Evolutionary conservation across 169 alveolate genomes (phyloP).

Genomic region (Cyclospora cayetanensis): DNA sequence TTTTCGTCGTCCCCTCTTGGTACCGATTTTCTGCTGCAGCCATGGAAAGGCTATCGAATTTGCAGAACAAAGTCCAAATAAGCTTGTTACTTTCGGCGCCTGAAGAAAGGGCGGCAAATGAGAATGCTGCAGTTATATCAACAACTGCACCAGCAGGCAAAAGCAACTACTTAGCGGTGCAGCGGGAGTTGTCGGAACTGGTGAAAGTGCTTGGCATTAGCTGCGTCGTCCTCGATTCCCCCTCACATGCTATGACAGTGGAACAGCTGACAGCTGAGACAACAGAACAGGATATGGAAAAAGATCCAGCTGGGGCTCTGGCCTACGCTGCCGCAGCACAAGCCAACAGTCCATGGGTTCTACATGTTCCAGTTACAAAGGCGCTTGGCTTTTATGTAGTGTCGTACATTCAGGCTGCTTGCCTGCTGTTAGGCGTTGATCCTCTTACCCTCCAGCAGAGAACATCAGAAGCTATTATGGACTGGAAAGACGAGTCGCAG

Average conservation of each 20-base stretch:
- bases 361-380: neutral
- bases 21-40: slow-evolving; percentile 45
- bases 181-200: slow-evolving; percentile 3
- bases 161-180: neutral
- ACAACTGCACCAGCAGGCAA: neutral
- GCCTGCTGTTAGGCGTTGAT: slow-evolving; percentile 36
- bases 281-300: neutral
- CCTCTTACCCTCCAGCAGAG: neutral
- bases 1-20: slow-evolving; percentile 40
- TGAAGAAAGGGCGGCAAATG: neutral
- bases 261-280: neutral
- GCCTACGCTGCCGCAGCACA: slow-evolving; percentile 5
- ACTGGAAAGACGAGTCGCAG: slow-evolving; percentile 37
- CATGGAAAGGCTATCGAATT: neutral
- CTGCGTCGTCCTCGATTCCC: slow-evolving; percentile 35
- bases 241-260: neutral
- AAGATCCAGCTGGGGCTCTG: neutral
- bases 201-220: slow-evolving; percentile 6
- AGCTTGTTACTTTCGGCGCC: neutral
- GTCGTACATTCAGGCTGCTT: slow-evolving; percentile 35
- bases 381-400: slow-evolving; percentile 38
- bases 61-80: neutral
- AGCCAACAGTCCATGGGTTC: slow-evolving; percentile 60
- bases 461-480: slow-evolving; percentile 24
- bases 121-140: neutral